A percentile compares a stretch with the other conserved stretches of the same genome.
Conservation (phyloP, 441 rosid genomes). For the Euphorbia schlechtendalii region DNA sequence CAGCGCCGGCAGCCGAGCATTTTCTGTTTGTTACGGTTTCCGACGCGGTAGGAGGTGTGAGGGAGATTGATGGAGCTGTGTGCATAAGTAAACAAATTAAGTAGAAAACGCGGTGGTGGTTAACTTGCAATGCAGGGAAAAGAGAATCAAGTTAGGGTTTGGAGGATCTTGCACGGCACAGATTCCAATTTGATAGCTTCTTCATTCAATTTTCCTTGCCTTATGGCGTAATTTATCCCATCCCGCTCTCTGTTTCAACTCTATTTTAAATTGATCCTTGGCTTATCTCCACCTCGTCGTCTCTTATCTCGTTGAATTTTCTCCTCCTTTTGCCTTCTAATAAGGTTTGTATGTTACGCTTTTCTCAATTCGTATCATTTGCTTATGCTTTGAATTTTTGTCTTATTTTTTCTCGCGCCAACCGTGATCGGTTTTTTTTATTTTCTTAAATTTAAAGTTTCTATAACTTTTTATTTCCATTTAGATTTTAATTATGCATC, state of each 20-base stretch:
- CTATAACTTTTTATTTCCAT: not conserved
- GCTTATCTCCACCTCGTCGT: not conserved
- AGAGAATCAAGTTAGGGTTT: conserved; percentile 28
- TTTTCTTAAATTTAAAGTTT: conserved; percentile 3
- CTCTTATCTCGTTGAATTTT: conserved; percentile 13
- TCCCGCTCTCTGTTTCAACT: too few species aligned
- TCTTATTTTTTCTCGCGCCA: not conserved
- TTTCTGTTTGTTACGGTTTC: not conserved
- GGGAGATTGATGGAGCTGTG: not conserved
- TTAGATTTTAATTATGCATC: not conserved
- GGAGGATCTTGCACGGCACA: conserved; percentile 49
- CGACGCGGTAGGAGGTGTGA: conserved; percentile 9
- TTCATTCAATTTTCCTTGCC: conserved; percentile 43
- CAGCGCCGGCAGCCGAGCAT: conserved; percentile 12
- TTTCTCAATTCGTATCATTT: not conserved
- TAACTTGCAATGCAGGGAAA: conserved; percentile 65
- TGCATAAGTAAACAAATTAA: not conserved
- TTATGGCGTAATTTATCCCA: conserved; percentile 67
- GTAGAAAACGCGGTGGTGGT: conserved; percentile 22
- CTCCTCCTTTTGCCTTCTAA: not conserved
- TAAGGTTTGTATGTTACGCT: conserved; percentile 18
- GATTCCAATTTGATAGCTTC: conserved; percentile 42
- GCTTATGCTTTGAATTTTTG: not conserved
- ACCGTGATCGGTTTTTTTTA: not conserved
- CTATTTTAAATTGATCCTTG: conserved; percentile 29